Conservation (phyloP, 306 rosid species). For the Rosa lucieae region DNA sequence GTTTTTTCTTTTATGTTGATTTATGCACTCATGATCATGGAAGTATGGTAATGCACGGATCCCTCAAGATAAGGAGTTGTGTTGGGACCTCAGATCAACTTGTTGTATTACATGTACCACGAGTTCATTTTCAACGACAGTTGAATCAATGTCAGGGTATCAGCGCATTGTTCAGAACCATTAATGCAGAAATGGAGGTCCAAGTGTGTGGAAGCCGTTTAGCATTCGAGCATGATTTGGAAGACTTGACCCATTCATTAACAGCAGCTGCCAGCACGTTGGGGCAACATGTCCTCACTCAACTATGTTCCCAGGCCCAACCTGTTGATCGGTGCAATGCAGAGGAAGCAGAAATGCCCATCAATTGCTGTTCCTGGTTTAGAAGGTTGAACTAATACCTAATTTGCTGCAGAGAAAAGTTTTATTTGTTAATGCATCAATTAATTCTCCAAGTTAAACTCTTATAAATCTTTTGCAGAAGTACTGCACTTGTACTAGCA, state of each 20-base stretch:
- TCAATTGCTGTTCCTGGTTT: neutral
- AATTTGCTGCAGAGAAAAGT: no score
- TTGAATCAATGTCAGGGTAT: conserved; percentile 21
- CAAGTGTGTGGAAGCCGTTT: conserved; percentile 27
- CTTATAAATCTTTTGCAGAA: neutral
- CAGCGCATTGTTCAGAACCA: neutral
- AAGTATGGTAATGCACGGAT: no score
- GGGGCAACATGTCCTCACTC: neutral
- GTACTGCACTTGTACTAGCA: neutral
- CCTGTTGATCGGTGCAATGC: neutral
- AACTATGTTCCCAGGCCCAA: neutral
- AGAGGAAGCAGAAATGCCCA: neutral
- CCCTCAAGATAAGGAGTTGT: neutral
- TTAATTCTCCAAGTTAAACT: neutral
- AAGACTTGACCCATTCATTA: neutral
- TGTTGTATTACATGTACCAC: conserved; percentile 19
- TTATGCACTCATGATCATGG: neutral
- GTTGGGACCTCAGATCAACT: conserved; percentile 1
- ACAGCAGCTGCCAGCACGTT: neutral
- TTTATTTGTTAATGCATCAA: neutral
- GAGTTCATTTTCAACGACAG: neutral
- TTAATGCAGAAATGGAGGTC: conserved; percentile 1
- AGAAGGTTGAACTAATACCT: neutral
- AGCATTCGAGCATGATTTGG: conserved; percentile 9
- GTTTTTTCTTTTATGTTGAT: neutral